A percentile compares a stretch with the other conserved stretches of the same genome.
These are phyloP conservation scores for Backusella circina DNA, from an alignment of 192 early-diverging fungal species.

Conservation along the genomic window DNA sequence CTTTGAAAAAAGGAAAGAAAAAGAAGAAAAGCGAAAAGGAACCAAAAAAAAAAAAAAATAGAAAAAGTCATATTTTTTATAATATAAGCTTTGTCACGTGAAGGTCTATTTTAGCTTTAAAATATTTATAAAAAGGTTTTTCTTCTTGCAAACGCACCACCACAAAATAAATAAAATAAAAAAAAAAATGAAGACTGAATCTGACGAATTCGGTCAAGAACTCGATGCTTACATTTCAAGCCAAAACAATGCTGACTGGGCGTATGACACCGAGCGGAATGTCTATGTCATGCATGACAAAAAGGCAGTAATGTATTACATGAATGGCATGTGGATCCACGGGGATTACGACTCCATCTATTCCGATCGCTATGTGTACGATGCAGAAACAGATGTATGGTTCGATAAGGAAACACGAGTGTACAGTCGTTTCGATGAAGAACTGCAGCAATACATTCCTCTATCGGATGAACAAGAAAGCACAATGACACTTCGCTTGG, in stretches of 20 bases:
- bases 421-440: conserved; percentile 50
- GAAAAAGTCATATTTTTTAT: not conserved
- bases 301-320: not conserved
- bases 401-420: conserved; percentile 48
- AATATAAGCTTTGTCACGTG: not conserved
- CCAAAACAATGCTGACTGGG: not conserved
- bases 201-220: not conserved
- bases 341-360: not conserved
- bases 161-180: not conserved
- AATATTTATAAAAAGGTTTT: not conserved
- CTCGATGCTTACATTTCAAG: conserved; percentile 1
- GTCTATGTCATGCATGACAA: not conserved
- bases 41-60: not conserved
- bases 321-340: not conserved
- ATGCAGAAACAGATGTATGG: conserved; percentile 44
- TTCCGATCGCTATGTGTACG: conserved; percentile 44
- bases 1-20: not conserved
- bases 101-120: not conserved
- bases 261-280: not conserved
- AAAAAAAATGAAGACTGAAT: not conserved
- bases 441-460: conserved; percentile 48
- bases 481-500: conserved; percentile 48
- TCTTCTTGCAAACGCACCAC: not conserved
- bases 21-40: not conserved
- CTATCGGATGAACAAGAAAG: conserved; percentile 36